Evolutionary conservation across 257 asterid genomes (phyloP).

Genomic region (Buddleja alternifolia): DNA sequence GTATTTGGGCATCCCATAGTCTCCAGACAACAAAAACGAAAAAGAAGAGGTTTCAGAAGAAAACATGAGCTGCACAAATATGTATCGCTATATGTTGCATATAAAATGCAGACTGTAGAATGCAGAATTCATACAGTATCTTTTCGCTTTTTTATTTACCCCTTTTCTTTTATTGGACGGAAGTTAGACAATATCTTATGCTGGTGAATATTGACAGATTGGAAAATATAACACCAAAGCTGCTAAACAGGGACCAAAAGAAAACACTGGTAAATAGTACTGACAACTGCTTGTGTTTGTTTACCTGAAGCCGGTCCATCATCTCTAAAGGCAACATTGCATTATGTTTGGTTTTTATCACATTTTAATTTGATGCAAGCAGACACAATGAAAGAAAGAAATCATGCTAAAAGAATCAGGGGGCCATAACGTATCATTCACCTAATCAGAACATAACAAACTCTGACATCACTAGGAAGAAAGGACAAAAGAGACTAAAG

Average conservation of each 20-base stretch:
- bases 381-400: neutral
- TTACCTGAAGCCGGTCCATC: neutral
- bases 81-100: neutral
- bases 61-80: neutral
- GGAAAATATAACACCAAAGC: too few relatives aligned
- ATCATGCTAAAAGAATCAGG: neutral
- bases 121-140: too few relatives aligned
- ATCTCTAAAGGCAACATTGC: neutral
- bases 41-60: neutral
- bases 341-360: neutral
- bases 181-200: neutral
- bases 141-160: neutral
- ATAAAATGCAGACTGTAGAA: neutral
- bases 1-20: slow-evolving; percentile 12
- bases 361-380: neutral
- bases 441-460: neutral
- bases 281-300: slow-evolving; percentile 9
- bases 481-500: neutral
- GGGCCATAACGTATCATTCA: neutral
- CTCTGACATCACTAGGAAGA: neutral
- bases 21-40: too few relatives aligned
- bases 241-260: too few relatives aligned
- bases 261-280: too few relatives aligned
- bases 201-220: too few relatives aligned
- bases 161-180: neutral